Evolutionary conservation across 352 stramenopile genomes (phyloP), one percentile per base, ranked within the genome.

Genomic region (Globisporangium acanthophoron): DNA sequence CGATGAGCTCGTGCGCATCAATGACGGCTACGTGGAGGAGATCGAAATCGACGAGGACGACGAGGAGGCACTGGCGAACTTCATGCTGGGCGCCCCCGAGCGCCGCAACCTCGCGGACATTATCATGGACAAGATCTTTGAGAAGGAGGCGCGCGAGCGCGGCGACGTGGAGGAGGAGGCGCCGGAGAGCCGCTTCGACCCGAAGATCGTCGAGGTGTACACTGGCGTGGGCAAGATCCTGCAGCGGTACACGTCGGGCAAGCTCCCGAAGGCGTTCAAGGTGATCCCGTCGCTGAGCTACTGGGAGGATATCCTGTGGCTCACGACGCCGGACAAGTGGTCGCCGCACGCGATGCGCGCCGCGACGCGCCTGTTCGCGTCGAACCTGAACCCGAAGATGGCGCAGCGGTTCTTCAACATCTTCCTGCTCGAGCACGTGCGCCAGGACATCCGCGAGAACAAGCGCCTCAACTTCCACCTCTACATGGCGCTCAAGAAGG

Each of bases 181-280:
- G 56, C 61, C 68, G 12, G 76, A 81, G 69, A 79, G 72, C 39
- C 74, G 84, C 15, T 94, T 97, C 45, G 87, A 97, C 61, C 84
- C 82, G 8, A 99, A 99, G 74, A 96, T 99, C 47, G 87, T 99
- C 33, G 91, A 99, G 65, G 94, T 99, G 31, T 99, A 99, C 76
- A 98, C 94, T 1, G 94, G 96, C 45, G 98, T 99, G 62, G 97
- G 97, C 53, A 98, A 98, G 71, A 95, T 99, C 52, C 71, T 99
- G 45, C 85, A 91, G 64, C 83, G 90, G 29, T 99, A 99, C 80
- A 98, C 94, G 47, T 96, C 93, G 5, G 98, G 97, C 50, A 99
- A 99, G 71, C 76, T 99, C 44, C 97, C 98, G 7, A 99, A 99
- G 79, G 97, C 97, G 18, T 99, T 99, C 79, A 99, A 99, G 80